Base-by-base conservation (phyloP, 2,329 filamentous ascomycete species). In the Sarocladium strictum region DNA sequence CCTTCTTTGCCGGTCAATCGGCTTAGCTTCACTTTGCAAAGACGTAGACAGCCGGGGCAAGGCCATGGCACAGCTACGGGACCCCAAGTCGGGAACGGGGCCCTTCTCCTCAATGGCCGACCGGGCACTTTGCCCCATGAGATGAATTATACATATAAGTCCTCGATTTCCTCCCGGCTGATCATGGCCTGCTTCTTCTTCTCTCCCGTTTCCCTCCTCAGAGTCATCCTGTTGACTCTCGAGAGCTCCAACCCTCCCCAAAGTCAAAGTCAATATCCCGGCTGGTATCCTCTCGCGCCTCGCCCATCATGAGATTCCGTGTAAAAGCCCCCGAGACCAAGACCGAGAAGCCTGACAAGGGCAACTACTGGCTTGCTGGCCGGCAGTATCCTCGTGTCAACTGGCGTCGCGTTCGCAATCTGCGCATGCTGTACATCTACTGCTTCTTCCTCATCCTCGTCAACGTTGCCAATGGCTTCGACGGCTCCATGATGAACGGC, bases 401-500 rank as follows among this genome's bases (percentile, higher is more conserved):
- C 17, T 68, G 66, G 66, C 67, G 62, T 60, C 61, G 58, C 41
- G 54, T 56, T 6, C 58, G 55, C 33, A 64, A 67, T 41, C 61
- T 68, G 58, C 61, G 66, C 4, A 59, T 49, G 21, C 58, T 67
- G 3, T 68, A 68, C 57, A 55, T 67, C 54, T 65, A 62, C 58
- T 64, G 65, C 41, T 50, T 65, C 27, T 56, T 67, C 17, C 58
- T 67, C 32, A 65, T 68, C 43, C 56, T 65, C 54, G 64, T 61
- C 50, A 66, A 65, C 58, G 66, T 61, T 1, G 64, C 65, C 27
- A 66, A 66, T 53, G 70, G 70, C 45, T 72, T 68, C 40, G 70
- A 72, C 41, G 67, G 67, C 6, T 67, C 68, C 12, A 55, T 70
- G 51, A 70, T 72, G 66, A 72, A 72, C 56, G 68, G 70, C 10